These are phyloP conservation scores for Monosporozyma servazzii DNA, from an alignment of 805 yeast genomes.

Conservation along the genomic window DNA sequence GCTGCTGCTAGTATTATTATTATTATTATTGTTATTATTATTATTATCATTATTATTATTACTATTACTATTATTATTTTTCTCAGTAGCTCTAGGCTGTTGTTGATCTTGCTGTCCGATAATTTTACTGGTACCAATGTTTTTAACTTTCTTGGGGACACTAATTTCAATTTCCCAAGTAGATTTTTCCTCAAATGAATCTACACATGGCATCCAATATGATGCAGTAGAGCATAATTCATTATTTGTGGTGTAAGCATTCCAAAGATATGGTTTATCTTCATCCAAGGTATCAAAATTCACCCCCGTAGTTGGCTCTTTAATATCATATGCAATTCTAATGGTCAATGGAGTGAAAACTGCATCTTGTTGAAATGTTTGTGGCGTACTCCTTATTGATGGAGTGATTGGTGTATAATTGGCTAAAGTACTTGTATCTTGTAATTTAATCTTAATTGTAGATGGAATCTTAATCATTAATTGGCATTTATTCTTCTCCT, in stretches of 20 bases:
- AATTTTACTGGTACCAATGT: slow-evolving; percentile 40
- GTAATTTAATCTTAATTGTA: slow-evolving; percentile 46
- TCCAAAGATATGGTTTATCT: slow-evolving; percentile 49
- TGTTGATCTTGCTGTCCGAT: slow-evolving; percentile 25
- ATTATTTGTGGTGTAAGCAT: slow-evolving; percentile 75
- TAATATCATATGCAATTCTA: slow-evolving; percentile 54
- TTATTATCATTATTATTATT: too few species aligned
- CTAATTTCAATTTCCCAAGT: slow-evolving; percentile 90
- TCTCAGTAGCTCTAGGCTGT: neutral
- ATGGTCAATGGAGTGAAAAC: slow-evolving; percentile 68
- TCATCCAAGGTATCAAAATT: slow-evolving; percentile 45
- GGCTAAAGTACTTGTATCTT: slow-evolving; percentile 37
- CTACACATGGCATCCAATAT: slow-evolving; percentile 97
- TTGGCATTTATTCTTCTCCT: slow-evolving; percentile 24
- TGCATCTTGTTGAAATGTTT: slow-evolving; percentile 31
- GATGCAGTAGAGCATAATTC: slow-evolving; percentile 76
- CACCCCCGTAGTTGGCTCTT: slow-evolving; percentile 65
- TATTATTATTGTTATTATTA: neutral
- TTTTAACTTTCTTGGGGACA: slow-evolving; percentile 70
- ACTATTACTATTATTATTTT: neutral
- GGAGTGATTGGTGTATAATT: slow-evolving; percentile 33
- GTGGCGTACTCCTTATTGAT: slow-evolving; percentile 34
- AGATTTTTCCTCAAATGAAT: slow-evolving; percentile 75
- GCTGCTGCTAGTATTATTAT: neutral
- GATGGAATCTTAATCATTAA: slow-evolving; percentile 27